Evolutionary conservation across 768 basidiomycete species (phyloP).

Genomic region (Cystofilobasidium bisporidii): DNA sequence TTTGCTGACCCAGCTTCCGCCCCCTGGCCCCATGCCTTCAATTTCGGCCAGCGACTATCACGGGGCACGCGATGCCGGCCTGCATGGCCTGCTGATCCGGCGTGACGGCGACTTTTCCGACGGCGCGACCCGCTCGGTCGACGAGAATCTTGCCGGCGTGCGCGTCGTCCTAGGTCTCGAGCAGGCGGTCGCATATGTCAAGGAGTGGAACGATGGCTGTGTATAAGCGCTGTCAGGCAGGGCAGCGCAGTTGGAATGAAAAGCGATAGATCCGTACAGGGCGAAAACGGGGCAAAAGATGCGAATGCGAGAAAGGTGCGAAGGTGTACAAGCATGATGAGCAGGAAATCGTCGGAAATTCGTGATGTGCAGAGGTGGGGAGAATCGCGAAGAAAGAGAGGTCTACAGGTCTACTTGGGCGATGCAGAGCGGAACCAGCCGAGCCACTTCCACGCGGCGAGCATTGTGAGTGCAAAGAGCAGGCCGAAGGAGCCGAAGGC

Average conservation of each 20-base stretch:
- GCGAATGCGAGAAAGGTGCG: too few species aligned
- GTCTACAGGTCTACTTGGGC: too few species aligned
- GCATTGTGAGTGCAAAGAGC: slow-evolving; percentile 35
- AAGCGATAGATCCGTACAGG: too few species aligned
- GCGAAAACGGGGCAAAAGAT: too few species aligned
- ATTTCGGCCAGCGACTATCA: slow-evolving; percentile 14
- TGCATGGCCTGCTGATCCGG: slow-evolving; percentile 15
- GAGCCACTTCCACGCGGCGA: slow-evolving; percentile 19
- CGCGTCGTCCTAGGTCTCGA: not conserved
- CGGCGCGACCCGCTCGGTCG: not conserved
- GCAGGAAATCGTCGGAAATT: too few species aligned
- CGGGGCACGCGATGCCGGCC: slow-evolving; percentile 7
- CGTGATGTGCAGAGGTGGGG: too few species aligned
- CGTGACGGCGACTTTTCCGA: slow-evolving; percentile 9
- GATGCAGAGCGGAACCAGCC: slow-evolving; percentile 26
- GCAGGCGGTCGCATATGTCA: slow-evolving; percentile 10
- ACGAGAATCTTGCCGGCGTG: slow-evolving; percentile 2
- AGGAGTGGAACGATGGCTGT: slow-evolving; percentile 5
- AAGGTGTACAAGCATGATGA: too few species aligned
- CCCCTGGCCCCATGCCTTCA: not conserved
- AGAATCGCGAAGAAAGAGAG: too few species aligned
- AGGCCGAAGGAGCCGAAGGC: slow-evolving; percentile 59
- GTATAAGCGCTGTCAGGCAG: too few species aligned
- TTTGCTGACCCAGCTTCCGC: too few species aligned
- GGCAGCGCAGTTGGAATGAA: too few species aligned